Conservation (phyloP, 192 early-diverging fungal species). For the Backusella macrospora region DNA sequence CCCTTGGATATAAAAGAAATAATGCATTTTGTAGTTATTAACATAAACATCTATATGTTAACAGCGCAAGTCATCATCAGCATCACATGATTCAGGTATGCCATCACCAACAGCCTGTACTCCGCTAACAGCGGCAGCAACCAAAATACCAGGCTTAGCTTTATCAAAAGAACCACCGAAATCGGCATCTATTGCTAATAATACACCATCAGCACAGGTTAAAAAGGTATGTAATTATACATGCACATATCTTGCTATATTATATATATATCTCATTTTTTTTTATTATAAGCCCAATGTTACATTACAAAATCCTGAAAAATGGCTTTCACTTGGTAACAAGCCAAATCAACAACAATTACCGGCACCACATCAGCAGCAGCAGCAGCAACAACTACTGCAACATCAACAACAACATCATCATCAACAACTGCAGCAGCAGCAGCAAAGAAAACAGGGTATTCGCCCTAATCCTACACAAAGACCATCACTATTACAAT, state of each 20-base stretch:
- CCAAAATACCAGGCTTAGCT: neutral
- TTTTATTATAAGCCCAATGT: neutral
- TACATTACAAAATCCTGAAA: slow-evolving; percentile 27
- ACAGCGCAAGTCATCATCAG: too few species aligned
- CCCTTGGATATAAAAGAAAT: neutral
- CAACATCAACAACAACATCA: neutral
- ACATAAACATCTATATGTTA: neutral
- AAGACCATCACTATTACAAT: neutral
- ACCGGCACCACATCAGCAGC: neutral
- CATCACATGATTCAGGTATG: too few species aligned
- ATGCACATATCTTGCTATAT: too few species aligned
- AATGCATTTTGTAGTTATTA: neutral
- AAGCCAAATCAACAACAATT: slow-evolving; percentile 5
- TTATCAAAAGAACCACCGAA: slow-evolving; percentile 2
- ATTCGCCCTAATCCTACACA: neutral
- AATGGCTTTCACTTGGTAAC: slow-evolving; percentile 26
- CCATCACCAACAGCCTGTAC: too few species aligned
- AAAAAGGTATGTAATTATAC: neutral
- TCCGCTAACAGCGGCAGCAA: too few species aligned
- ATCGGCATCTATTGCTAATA: neutral
- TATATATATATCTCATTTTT: too few species aligned
- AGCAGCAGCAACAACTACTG: neutral
- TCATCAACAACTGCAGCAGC: neutral
- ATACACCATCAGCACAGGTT: neutral
- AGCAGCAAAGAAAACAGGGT: neutral